These are phyloP conservation scores for Eucalyptus virginea DNA, from an alignment of 345 rosid species.

Conservation along the genomic window DNA sequence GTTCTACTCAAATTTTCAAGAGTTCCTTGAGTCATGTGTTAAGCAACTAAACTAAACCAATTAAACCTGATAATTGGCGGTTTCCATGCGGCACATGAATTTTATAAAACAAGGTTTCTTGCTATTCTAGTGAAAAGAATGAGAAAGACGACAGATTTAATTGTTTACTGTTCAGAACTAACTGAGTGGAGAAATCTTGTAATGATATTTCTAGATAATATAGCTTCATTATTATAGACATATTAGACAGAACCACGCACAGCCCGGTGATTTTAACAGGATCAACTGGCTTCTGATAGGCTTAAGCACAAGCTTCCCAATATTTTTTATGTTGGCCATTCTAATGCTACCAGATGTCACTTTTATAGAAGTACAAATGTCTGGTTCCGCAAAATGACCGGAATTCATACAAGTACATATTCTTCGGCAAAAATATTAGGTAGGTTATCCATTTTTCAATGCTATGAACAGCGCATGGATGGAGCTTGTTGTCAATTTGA, in stretches of 20 bases:
- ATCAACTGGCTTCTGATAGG: background rate
- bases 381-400: background rate
- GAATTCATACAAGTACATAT: background rate
- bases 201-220: background rate
- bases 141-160: background rate
- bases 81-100: background rate
- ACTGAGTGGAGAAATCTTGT: background rate
- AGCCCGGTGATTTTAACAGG: background rate
- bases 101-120: background rate
- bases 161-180: background rate
- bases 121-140: background rate
- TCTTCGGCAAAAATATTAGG: background rate
- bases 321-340: background rate
- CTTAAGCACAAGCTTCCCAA: background rate
- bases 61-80: background rate
- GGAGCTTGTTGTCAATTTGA: conserved; percentile 45
- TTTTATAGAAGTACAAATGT: background rate
- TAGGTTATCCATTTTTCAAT: background rate
- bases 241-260: background rate
- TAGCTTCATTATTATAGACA: background rate
- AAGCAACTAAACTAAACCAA: background rate
- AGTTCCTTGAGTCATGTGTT: background rate
- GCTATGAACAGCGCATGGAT: conserved; percentile 22
- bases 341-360: background rate
- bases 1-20: background rate